These are phyloP conservation scores for Xeromyces bisporus DNA, from an alignment of 495 filamentous ascomycete species.

Conservation along the genomic window DNA sequence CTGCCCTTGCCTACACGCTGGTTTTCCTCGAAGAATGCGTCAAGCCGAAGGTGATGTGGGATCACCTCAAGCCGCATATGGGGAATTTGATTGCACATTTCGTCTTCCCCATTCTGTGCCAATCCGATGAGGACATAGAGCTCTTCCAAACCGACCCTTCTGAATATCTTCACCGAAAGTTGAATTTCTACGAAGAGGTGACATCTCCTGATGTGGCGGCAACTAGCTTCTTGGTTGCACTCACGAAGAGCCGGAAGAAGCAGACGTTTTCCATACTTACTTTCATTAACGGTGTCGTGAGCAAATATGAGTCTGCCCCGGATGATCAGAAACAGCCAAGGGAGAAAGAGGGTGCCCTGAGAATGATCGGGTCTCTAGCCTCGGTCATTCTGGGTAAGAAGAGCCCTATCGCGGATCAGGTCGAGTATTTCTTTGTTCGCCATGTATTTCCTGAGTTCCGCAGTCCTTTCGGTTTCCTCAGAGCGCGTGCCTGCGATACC, in stretches of 20 bases:
- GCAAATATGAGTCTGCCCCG: constrained; percentile 66
- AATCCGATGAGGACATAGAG: constrained; percentile 82
- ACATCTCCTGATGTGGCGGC: constrained; percentile 92
- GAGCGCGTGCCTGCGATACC: constrained; percentile 89
- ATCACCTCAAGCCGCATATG: constrained; percentile 80
- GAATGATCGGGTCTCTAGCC: constrained; percentile 93
- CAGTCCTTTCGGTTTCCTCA: constrained; percentile 80
- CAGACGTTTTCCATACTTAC: constrained; percentile 85
- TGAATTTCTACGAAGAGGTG: constrained; percentile 96
- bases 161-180: constrained; percentile 89
- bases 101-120: constrained; percentile 86
- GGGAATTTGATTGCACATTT: constrained; percentile 83
- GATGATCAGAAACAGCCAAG: constrained; percentile 79
- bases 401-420: constrained; percentile 90
- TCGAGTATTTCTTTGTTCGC: constrained; percentile 97
- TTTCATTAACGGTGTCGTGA: constrained; percentile 87
- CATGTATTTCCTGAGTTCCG: constrained; percentile 98
- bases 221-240: constrained; percentile 84
- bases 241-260: constrained; percentile 89
- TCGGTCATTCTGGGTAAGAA: constrained; percentile 94
- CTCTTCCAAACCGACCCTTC: constrained; percentile 86
- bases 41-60: constrained; percentile 94
- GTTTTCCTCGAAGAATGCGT: constrained; percentile 94
- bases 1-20: constrained; percentile 78
- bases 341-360: constrained; percentile 87